These are phyloP conservation scores for Galerina marginata DNA, from an alignment of 768 basidiomycete species.

Conservation along the genomic window DNA sequence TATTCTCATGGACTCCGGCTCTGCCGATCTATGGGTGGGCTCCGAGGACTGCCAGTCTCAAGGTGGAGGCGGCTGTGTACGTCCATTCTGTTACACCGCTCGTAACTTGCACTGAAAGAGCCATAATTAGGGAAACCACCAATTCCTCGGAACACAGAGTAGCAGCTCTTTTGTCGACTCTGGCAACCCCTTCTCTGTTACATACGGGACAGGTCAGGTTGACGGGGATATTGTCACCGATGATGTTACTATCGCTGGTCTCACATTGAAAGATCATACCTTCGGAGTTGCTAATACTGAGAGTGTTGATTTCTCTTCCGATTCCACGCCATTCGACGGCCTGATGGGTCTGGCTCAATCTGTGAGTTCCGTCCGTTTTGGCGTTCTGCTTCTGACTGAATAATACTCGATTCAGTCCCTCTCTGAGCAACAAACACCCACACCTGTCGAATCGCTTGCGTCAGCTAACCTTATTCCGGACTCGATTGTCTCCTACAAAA, in stretches of 20 bases:
- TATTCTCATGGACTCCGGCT: constrained; percentile 74
- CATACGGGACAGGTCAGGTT: constrained; percentile 76
- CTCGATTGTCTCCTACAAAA: constrained; percentile 80
- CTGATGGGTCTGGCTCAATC: constrained; percentile 81
- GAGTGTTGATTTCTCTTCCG: constrained; percentile 61
- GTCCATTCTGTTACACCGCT: constrained; percentile 17
- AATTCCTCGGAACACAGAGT: constrained; percentile 63
- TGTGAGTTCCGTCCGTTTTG: constrained; percentile 39
- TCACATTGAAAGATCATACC: constrained; percentile 58
- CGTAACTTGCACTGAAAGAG: neutral
- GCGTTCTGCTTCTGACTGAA: neutral
- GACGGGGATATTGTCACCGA: constrained; percentile 68
- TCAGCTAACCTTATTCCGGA: constrained; percentile 57
- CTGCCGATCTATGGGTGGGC: constrained; percentile 72
- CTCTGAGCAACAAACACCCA: constrained; percentile 66
- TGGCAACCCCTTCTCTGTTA: constrained; percentile 57
- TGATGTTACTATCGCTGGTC: constrained; percentile 65
- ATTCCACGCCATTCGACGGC: constrained; percentile 65
- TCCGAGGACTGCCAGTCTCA: constrained; percentile 55
- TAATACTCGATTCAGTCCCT: constrained; percentile 44
- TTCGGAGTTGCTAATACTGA: constrained; percentile 73
- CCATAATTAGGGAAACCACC: constrained; percentile 57
- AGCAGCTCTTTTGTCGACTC: constrained; percentile 69
- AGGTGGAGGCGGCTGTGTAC: constrained; percentile 46
- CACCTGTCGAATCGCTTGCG: constrained; percentile 76